These are phyloP conservation scores for Rhypophila decipiens DNA, from an alignment of 495 filamentous ascomycete species.

Conservation along the genomic window DNA sequence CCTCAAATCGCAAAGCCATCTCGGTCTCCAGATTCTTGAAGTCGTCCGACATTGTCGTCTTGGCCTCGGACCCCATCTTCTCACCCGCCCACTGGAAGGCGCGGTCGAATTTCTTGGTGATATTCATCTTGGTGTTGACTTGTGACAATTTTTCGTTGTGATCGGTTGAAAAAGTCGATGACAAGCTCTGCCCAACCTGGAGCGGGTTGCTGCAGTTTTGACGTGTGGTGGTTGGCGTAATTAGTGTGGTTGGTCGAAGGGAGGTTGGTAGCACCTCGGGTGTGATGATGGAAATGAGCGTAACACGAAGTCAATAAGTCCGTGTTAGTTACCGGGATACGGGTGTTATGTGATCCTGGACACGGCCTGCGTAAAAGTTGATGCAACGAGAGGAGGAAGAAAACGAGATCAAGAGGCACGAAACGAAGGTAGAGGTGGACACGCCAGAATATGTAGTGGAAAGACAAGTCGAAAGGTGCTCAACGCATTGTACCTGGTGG, in stretches of 20 bases:
- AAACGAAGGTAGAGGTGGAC: conserved; percentile 3
- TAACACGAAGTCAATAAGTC: not conserved
- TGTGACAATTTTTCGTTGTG: not conserved
- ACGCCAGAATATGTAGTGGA: conserved; percentile 15
- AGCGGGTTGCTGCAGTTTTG: not conserved
- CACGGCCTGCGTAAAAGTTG: no score
- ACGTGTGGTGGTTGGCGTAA: no score
- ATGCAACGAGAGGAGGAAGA: not conserved
- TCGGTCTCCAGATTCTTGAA: conserved; percentile 91
- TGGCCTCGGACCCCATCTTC: conserved; percentile 90
- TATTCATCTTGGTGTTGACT: conserved; percentile 72
- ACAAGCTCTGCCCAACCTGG: no score
- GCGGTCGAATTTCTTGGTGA: conserved; percentile 93
- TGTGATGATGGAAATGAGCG: not conserved
- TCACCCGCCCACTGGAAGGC: conserved; percentile 99
- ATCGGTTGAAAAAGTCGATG: not conserved
- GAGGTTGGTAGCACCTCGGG: not conserved
- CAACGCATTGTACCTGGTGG: conserved; percentile 3
- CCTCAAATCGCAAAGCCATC: conserved; percentile 87
- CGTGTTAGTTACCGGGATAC: no score
- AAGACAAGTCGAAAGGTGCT: not conserved
- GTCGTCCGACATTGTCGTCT: conserved; percentile 82
- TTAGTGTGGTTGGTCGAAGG: no score
- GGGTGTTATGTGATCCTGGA: no score
- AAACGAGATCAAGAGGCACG: not conserved